phyloP scores from a whole-genome alignment of 1,284 basidiomycete species.

The Sanghuangporus sanghuang region DNA sequence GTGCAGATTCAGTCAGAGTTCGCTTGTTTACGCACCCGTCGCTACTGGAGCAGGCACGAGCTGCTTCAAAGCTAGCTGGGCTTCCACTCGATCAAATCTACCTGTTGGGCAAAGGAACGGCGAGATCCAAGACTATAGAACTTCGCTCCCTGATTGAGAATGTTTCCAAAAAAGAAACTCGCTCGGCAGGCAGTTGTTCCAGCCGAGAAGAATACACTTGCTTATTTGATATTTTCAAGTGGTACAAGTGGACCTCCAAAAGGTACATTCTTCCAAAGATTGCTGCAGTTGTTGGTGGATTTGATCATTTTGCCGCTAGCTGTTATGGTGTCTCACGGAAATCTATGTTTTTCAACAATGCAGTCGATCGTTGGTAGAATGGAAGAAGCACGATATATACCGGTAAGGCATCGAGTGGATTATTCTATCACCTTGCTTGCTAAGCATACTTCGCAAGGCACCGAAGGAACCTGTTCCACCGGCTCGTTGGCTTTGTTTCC shows the following conservation, averaged over 20 bases:
- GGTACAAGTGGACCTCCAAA: constrained; percentile 75
- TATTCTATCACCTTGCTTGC: not conserved
- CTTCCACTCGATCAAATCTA: constrained; percentile 48
- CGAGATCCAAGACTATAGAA: constrained; percentile 33
- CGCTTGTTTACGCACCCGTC: constrained; percentile 57
- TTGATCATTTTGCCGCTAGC: constrained; percentile 32
- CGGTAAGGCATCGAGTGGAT: constrained; percentile 6
- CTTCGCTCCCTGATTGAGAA: constrained; percentile 42
- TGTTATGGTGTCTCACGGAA: constrained; percentile 73
- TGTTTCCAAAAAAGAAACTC: constrained; percentile 32
- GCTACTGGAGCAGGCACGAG: constrained; percentile 43
- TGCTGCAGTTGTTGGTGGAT: not conserved
- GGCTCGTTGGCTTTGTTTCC: constrained; percentile 46
- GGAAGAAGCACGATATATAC: constrained; percentile 22
- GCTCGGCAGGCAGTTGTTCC: constrained; percentile 39
- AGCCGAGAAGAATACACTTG: constrained; percentile 52
- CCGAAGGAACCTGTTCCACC: constrained; percentile 33
- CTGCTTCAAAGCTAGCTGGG: constrained; percentile 46
- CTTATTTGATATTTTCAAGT: constrained; percentile 72
- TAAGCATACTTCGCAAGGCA: not conserved
- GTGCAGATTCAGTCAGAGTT: constrained; percentile 20
- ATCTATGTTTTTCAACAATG: constrained; percentile 45
- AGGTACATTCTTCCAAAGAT: constrained; percentile 35
- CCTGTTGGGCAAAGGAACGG: constrained; percentile 40
- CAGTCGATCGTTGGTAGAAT: constrained; percentile 35